Evolutionary conservation across 371 early-diverging fungal genomes (phyloP).

Genomic region (Fennellomyces sp.): DNA sequence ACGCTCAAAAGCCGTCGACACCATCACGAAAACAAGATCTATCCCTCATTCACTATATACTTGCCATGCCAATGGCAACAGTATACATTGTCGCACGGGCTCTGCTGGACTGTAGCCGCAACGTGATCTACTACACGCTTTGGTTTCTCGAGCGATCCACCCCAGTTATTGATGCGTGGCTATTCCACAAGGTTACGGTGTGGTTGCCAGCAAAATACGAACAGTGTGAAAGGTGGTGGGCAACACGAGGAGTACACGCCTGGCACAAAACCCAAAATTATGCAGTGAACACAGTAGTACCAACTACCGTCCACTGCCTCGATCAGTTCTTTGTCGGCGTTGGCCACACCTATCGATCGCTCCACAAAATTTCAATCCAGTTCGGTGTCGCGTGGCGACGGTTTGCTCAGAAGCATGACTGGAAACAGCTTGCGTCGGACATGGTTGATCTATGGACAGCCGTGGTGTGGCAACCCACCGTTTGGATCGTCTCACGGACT

Average conservation of each 20-base stretch:
- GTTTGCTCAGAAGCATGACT: conserved; percentile 28
- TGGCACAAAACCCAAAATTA: background rate
- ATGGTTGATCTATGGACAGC: conserved; percentile 11
- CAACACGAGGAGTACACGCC: conserved; percentile 13
- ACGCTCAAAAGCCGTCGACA: background rate
- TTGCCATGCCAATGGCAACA: conserved; percentile 35
- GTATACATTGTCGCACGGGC: conserved; percentile 22
- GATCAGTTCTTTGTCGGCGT: conserved; percentile 2
- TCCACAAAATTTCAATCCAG: background rate
- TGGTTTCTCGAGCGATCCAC: conserved; percentile 28
- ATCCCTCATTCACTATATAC: conserved; percentile 31
- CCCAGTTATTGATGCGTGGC: conserved; percentile 40
- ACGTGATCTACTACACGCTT: conserved; percentile 4
- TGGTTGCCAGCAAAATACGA: conserved; percentile 21
- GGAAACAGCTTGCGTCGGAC: conserved; percentile 27
- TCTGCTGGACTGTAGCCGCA: background rate
- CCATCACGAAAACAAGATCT: background rate
- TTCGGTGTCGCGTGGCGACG: conserved; percentile 18
- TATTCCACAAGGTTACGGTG: conserved; percentile 34
- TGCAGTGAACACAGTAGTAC: conserved; percentile 1
- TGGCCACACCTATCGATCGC: background rate
- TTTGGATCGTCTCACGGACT: conserved; percentile 7
- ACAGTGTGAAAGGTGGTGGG: conserved; percentile 29
- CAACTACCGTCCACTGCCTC: conserved; percentile 1
- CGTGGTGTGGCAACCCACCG: conserved; percentile 18